These are phyloP conservation scores for Trichosporon ovoides DNA, from an alignment of 1,284 basidiomycete genomes.

Conservation along the genomic window DNA sequence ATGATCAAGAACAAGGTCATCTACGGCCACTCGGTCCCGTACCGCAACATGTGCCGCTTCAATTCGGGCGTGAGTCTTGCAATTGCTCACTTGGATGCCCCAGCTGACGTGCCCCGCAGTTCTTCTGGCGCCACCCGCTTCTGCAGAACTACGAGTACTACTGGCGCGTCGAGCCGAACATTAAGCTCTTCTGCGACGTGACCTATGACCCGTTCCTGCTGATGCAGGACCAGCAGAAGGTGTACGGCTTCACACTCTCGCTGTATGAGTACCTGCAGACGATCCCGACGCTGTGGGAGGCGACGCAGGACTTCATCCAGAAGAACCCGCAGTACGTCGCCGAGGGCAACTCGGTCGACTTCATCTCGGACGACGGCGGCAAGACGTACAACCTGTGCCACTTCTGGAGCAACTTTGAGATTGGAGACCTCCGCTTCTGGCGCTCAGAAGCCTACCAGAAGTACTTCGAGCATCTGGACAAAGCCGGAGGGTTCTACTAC, in stretches of 20 bases:
- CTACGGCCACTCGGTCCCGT: constrained; percentile 67
- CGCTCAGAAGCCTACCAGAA: constrained; percentile 66
- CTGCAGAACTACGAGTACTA: constrained; percentile 82
- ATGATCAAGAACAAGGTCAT: constrained; percentile 77
- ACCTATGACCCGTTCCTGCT: constrained; percentile 75
- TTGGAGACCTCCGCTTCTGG: constrained; percentile 70
- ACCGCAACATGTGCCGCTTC: constrained; percentile 75
- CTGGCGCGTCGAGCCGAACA: constrained; percentile 66
- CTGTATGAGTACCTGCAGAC: constrained; percentile 72
- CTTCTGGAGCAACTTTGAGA: constrained; percentile 82
- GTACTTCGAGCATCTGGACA: constrained; percentile 73
- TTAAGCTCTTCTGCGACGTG: constrained; percentile 8
- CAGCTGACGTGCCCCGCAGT: constrained; percentile 49
- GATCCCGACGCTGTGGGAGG: constrained; percentile 69
- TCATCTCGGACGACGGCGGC: constrained; percentile 67
- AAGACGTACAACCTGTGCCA: constrained; percentile 73
- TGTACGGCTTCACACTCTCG: constrained; percentile 73
- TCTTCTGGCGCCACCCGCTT: constrained; percentile 72
- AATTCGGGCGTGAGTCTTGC: constrained; percentile 70
- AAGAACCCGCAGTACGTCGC: constrained; percentile 63
- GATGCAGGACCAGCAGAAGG: constrained; percentile 74
- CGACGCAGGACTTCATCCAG: constrained; percentile 65
- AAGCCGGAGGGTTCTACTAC: constrained; percentile 76
- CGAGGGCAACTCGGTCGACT: constrained; percentile 65
- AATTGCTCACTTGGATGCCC: not conserved